Evolutionary conservation across 1,284 basidiomycete genomes (phyloP).

Genomic region (Malassezia slooffiae): DNA sequence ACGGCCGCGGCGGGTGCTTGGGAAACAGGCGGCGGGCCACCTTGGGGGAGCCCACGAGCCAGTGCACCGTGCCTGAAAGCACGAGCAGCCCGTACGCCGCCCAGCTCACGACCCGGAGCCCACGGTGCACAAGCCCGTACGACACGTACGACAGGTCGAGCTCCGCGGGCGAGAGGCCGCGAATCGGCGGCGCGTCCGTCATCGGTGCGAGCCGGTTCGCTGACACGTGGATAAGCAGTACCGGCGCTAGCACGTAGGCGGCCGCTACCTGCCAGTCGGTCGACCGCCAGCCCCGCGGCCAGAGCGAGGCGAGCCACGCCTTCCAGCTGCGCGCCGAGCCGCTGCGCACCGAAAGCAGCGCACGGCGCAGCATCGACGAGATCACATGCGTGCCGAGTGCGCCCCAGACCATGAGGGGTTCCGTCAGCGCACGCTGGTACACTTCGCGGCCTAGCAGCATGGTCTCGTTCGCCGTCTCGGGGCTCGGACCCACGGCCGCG

Average conservation of each 20-base stretch:
- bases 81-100: slow-evolving; percentile 5
- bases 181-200: slow-evolving; percentile 13
- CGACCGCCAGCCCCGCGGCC: background rate
- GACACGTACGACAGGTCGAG: slow-evolving; percentile 36
- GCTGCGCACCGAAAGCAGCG: slow-evolving; percentile 5
- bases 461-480: slow-evolving; percentile 8
- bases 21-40: background rate
- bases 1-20: no score
- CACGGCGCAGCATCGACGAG: slow-evolving; percentile 14
- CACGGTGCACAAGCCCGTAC: slow-evolving; percentile 6
- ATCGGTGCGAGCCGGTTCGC: slow-evolving; percentile 30
- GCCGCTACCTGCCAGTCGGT: slow-evolving; percentile 13
- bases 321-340: slow-evolving; percentile 4
- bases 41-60: slow-evolving; percentile 5
- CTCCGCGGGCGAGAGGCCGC: slow-evolving; percentile 25
- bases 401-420: slow-evolving; percentile 28
- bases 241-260: slow-evolving; percentile 23
- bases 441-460: slow-evolving; percentile 32
- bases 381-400: slow-evolving; percentile 20
- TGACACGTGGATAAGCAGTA: slow-evolving; percentile 20
- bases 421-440: slow-evolving; percentile 29
- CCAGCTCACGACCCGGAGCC: background rate
- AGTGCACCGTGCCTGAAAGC: slow-evolving; percentile 3
- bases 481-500: slow-evolving; percentile 6
- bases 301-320: background rate